Evolutionary conservation across 306 rosid species (phyloP).

Genomic region (Prunus mume): DNA sequence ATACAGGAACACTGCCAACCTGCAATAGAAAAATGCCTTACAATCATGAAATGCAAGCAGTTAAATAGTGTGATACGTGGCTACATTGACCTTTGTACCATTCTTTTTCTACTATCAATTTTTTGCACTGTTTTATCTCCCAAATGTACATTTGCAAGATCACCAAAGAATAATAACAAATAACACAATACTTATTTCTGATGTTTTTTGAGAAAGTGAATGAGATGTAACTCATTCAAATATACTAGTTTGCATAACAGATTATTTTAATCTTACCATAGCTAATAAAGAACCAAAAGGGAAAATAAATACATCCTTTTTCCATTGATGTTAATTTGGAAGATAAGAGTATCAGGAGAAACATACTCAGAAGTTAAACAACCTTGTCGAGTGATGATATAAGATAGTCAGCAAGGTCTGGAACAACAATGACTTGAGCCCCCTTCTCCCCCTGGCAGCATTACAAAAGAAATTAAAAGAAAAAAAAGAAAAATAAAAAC

Average conservation of each 20-base stretch:
- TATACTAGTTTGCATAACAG: neutral
- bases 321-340: neutral
- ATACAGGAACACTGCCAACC: conserved; percentile 88
- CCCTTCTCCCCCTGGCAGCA: conserved; percentile 73
- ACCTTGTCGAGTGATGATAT: conserved; percentile 75
- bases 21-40: conserved; percentile 34
- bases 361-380: conserved; percentile 21
- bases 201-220: neutral
- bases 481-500: neutral
- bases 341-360: neutral
- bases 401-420: conserved; percentile 81
- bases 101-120: neutral
- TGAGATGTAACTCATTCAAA: neutral
- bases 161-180: neutral
- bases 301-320: neutral
- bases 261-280: neutral
- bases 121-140: neutral
- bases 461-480: neutral
- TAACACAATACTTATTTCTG: neutral
- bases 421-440: conserved; percentile 77
- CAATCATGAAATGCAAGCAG: neutral
- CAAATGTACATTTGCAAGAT: neutral
- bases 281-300: neutral
- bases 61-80: neutral
- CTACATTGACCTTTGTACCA: neutral